Evolutionary conservation across 169 alveolate genomes (phyloP), one percentile per base, ranked within the genome.

Genomic region (Miamiensis avidus): DNA sequence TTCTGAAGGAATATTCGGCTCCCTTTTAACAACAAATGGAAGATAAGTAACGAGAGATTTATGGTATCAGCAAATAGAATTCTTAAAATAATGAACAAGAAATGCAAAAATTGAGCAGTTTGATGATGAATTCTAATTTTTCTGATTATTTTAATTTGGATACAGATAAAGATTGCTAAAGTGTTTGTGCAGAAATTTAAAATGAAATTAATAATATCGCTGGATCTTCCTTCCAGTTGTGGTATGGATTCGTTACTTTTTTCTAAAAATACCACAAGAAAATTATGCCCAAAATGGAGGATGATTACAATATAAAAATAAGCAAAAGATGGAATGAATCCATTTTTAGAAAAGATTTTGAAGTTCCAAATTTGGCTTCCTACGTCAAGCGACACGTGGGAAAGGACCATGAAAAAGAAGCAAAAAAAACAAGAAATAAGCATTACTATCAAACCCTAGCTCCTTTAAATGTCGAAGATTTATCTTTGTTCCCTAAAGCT

Each of bases 321-420:
- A 90, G 81, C 34, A 89, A 95, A 77, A 89, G 91, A 89, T 92
- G 89, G 89, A 94, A 93, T 28, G 94, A 93, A 82, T 90, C 84
- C 76, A 89, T 93, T 25, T 89, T 90, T 15, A 85, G 93, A 82
- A 87, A 89, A 72, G 85, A 91, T 27, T 84, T 87, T 27, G 86
- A 89, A 76, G 86, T 91, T 0, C 72, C 86, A n/a, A 91, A 94
- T 84, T 91, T 93, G 65, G 88, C 92, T 16, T 82, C 87, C 79
- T 92, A 92, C 29, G 73, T 86, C 0, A 95, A 91, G 73, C 85
- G 75, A 74, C 79, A 87, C 30, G 75, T 88, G 16, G 94, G 92
- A 64, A 77, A 93, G 30, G 29, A 78, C 16, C 92, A 96, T 85
- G 91, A 90, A 87, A 33, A 75, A 0, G 73, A 78, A 33, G 98